Base-by-base conservation (phyloP, 495 filamentous ascomycete genomes). In the Lophium mytilinum region DNA sequence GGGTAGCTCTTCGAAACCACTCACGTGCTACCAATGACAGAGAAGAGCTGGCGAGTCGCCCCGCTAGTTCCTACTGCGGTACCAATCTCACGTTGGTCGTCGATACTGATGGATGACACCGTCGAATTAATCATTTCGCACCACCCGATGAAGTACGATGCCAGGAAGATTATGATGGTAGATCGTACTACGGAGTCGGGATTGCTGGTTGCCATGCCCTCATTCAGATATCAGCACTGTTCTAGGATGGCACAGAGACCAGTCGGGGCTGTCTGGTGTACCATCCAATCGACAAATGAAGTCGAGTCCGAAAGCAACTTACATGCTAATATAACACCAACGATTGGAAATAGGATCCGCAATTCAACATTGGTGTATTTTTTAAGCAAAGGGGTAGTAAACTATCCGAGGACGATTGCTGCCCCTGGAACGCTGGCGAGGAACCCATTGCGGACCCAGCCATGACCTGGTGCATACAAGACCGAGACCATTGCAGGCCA, bases 81-180 rank as follows among this genome's bases (percentile, higher is more conserved):
- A 3, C 59, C 54, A 12, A 62, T 62, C 50, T 57, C 48, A 9
- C 58, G 48, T 24, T 62, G 59, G 45, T 57, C 54, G 2, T 49
- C 37, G 49, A 62, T 62, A 41, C 48, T 47, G 35, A 62, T 62
- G 7, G 56, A 60, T 10, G 57, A 45, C n/a, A 57, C 39, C 1
- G 52, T 33, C 6, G 49, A 57, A 21, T 57, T 58, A 0, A 60
- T 33, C 30, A 61, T 57, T 39, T 64, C 61, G 40, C 53, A 56
- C 51, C 53, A 64, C 52, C 61, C 57, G 53, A 60, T 64, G 61
- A 64, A 64, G 14, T 42, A 21, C n/a, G 52, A 52, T 14, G 48
- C 51, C 1, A 55, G 34, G 47, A 63, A 63, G 45, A 63, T 52
- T 37, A 63, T 56, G 37, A 59, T 37, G 1, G 47, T 47, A 3